Base-by-base conservation (phyloP, 306 rosid species). In the Alnus rubra region DNA sequence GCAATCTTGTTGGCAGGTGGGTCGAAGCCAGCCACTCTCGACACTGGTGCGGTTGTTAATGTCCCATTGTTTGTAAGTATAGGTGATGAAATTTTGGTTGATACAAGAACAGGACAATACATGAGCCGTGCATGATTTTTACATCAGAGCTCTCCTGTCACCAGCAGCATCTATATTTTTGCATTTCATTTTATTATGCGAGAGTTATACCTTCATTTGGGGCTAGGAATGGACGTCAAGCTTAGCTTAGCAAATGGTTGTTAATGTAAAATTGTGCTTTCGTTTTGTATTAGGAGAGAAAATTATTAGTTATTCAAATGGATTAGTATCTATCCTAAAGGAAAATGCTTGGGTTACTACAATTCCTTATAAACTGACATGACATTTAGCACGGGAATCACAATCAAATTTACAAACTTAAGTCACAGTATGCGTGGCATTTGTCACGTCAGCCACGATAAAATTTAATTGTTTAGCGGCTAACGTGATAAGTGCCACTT, bases 51-150 rank as follows among this genome's bases (percentile, higher is more conserved):
- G 39, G 76, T 89, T 35, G 98, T 96, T 53, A 90, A 82, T 81
- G 99, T 91, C 71, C 99, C 99, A 3, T 86, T 91, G 81, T 96
- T 93, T 74, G 78, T 96, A 71, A 93, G 88, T 79, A n/a, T 73
- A 16, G 94, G 98, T 4, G 99, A 96, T 4, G 89, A 88, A 76
- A 89, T 93, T 70, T 30, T 93, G 81, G 90, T 93, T 76, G 98
- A 96, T 84, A 84, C 98, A 70, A 96, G 98, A 90, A 88, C 94
- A 16, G 94, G 97, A 76, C 94, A 91, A 78, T 93, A 95, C 92
- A 88, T 88, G 88, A 91, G 92, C 72, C 98, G 98, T 12, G 98
- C 96, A 31, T 92, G 84, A 83, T 75, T 65, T 84, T 81, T 80
- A 64, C 39, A 78, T 67, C 55, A 78, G 75, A 85, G 48, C 79